These are phyloP conservation scores for Penicillium sp. DNA, from an alignment of 2,329 filamentous ascomycete species.

Conservation along the genomic window DNA sequence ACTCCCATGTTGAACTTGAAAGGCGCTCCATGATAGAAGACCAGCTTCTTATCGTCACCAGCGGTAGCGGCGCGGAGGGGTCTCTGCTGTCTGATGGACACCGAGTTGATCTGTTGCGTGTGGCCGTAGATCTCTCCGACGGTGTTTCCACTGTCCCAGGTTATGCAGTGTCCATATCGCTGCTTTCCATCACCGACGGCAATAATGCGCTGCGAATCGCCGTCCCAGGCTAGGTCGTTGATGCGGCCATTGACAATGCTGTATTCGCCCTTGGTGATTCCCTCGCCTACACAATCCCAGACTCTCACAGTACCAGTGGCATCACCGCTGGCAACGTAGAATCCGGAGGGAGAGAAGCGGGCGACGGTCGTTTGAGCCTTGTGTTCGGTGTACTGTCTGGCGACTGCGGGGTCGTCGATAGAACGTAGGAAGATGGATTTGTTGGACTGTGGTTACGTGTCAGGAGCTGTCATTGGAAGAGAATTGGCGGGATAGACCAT, in stretches of 20 bases:
- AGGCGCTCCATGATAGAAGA: constrained; percentile 88
- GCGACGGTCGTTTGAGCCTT: constrained; percentile 85
- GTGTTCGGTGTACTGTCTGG: constrained; percentile 89
- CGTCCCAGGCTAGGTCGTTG: constrained; percentile 96
- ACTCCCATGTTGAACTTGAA: constrained; percentile 93
- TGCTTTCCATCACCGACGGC: constrained; percentile 94
- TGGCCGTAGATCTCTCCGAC: constrained; percentile 93
- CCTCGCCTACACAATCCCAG: constrained; percentile 83
- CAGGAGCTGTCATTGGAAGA: not conserved
- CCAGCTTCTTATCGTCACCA: constrained; percentile 81
- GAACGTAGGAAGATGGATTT: constrained; percentile 95
- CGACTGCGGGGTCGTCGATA: constrained; percentile 80
- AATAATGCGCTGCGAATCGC: constrained; percentile 92
- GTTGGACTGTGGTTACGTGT: constrained; percentile 61
- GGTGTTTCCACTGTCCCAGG: constrained; percentile 89
- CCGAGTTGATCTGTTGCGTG: constrained; percentile 82
- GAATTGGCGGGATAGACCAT: constrained; percentile 36
- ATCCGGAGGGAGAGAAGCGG: constrained; percentile 88
- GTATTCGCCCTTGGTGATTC: constrained; percentile 90
- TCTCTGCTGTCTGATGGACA: constrained; percentile 81
- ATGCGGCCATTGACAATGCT: constrained; percentile 90
- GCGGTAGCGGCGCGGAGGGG: constrained; percentile 89
- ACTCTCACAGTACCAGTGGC: constrained; percentile 77
- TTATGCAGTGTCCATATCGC: constrained; percentile 89
- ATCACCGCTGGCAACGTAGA: constrained; percentile 92